Evolutionary conservation across 2,329 filamentous ascomycete species (phyloP), one percentile per base, ranked within the genome.

Genomic region (Sarocladiaceae sp.): DNA sequence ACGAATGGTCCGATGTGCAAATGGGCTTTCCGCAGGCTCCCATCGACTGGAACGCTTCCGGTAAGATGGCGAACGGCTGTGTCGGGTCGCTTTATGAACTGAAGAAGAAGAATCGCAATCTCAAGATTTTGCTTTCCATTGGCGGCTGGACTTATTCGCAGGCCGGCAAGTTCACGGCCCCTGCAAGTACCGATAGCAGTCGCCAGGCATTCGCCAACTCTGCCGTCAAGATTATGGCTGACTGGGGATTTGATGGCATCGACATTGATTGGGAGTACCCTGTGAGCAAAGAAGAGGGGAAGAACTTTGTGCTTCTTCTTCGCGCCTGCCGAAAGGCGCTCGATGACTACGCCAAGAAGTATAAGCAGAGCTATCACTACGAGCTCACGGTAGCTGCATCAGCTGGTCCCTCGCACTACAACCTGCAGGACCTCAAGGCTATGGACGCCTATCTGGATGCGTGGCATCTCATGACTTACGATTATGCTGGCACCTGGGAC

Each of bases 81-180:
- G 60, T 88, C 37, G 90, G 90, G 64, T 85, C 91, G 55, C 70
- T 93, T 1, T 86, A 76, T 56, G 65, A 86, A 2, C 70, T 87
- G 37, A 94, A 94, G 65, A 82, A 89, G 57, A 62, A 71, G 45
- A 82, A 93, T 58, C 79, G 87, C 13, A 77, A 87, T 42, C 62
- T 95, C 41, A 91, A 93, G 56, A 71, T 83, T 2, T 68, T 91
- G 16, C 73, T 94, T 2, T 85, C 78, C 29, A 87, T 94, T 51
- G 88, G 88, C 27, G 88, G 88, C 19, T 91, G 84, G 84, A 88
- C 85, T 0, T 91, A 85, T 59, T 86, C 83, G 3, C 64, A 50
- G 35, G 31, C 55, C 31, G 55, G 74, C 44, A 83, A 85, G 53
- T 88, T 91, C 57, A 70, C 78, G 1, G 66, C 67, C 6, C 76